Percentiles rank a stretch among this genome's conserved stretches.
Evolutionary conservation across 1,139 yeast genomes (phyloP).

Genomic region (Hemisphaericaspora xylanilytica): DNA sequence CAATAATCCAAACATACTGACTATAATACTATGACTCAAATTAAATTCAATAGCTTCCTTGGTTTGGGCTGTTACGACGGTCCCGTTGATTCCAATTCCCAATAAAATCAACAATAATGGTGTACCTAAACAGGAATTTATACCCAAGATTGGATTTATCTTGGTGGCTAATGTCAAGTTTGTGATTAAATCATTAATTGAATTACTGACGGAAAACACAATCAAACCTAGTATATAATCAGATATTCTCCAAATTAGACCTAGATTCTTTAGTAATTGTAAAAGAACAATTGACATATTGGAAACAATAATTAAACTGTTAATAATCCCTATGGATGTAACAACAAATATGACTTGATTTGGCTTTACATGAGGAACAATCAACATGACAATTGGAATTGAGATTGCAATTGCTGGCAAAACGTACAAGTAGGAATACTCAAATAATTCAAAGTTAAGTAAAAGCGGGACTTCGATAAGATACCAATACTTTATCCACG

Average conservation of each 20-base stretch:
- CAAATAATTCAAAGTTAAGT: slow-evolving; percentile 18
- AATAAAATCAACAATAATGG: slow-evolving; percentile 38
- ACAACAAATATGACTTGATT: slow-evolving; percentile 4
- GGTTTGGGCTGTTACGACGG: slow-evolving; percentile 13
- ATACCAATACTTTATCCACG: slow-evolving; percentile 20
- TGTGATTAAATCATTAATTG: slow-evolving; percentile 42
- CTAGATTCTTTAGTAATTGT: slow-evolving; percentile 36
- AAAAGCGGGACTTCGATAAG: slow-evolving; percentile 19
- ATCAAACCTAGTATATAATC: slow-evolving; percentile 42
- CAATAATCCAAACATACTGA: slow-evolving; percentile 29
- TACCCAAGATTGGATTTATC: slow-evolving; percentile 36
- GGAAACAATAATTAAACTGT: slow-evolving; percentile 30
- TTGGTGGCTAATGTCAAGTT: slow-evolving; percentile 36
- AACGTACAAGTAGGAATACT: slow-evolving; percentile 9
- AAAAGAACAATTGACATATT: slow-evolving; percentile 28
- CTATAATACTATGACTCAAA: slow-evolving; percentile 23
- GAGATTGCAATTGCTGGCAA: slow-evolving; percentile 13
- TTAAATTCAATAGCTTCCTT: slow-evolving; percentile 22
- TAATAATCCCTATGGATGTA: slow-evolving; percentile 25
- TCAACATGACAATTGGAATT: slow-evolving; percentile 6
- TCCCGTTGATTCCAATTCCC: slow-evolving; percentile 42
- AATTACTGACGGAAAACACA: slow-evolving; percentile 40
- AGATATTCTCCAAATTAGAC: slow-evolving; percentile 34
- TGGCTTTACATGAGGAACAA: background rate
- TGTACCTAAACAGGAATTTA: slow-evolving; percentile 44